These are phyloP conservation scores for Leptographium radiaticola DNA, from an alignment of 2,329 filamentous ascomycete species.

Conservation along the genomic window DNA sequence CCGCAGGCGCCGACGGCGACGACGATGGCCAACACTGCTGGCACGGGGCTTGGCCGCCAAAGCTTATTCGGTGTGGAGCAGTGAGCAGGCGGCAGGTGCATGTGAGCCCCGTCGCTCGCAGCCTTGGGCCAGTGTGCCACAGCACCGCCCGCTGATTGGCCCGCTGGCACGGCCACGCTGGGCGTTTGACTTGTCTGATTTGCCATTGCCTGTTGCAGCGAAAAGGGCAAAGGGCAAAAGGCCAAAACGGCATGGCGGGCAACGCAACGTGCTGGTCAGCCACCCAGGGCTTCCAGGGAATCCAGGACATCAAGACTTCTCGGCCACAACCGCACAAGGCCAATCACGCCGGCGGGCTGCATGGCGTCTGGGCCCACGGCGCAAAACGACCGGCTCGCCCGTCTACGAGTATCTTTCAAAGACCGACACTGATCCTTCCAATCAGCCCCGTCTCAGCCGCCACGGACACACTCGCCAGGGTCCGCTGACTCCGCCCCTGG, in stretches of 20 bases:
- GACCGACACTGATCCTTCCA: conserved; percentile 3
- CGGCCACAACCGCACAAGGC: no score
- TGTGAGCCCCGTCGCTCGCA: neutral
- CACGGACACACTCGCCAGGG: conserved; percentile 2
- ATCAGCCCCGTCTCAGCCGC: conserved; percentile 8
- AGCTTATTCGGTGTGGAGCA: neutral
- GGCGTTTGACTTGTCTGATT: conserved; percentile 5
- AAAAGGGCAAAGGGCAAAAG: no score
- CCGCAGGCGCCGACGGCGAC: neutral
- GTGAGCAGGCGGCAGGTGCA: neutral
- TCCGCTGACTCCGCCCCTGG: neutral
- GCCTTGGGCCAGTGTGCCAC: conserved; percentile 4
- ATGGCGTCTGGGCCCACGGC: no score
- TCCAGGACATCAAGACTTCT: no score
- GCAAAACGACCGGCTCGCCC: no score
- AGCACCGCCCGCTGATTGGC: conserved; percentile 1
- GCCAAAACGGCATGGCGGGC: no score
- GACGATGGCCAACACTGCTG: neutral
- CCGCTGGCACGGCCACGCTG: neutral
- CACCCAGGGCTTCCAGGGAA: no score
- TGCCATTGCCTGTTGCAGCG: neutral
- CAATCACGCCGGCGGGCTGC: no score
- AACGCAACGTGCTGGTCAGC: no score
- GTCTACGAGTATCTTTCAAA: neutral
- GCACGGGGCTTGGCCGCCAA: neutral